Base-by-base conservation (phyloP, 2,329 filamentous ascomycete genomes). In the Chrysoporthe deuterocubensis region DNA sequence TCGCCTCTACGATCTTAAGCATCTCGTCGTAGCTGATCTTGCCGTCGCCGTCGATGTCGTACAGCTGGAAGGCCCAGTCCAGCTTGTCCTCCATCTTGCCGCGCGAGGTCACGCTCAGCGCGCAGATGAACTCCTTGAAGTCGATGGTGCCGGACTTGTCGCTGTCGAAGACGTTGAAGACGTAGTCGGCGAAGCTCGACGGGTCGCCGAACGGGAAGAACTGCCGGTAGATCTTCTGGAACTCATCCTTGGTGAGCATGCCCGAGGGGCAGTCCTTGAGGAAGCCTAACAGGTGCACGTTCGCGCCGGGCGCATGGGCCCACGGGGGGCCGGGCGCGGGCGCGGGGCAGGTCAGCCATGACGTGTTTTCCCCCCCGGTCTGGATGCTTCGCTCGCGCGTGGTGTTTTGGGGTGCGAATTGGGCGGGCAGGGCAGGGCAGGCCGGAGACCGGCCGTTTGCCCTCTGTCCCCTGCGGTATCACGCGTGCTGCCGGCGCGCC, bases 11-110 rank as follows among this genome's bases (percentile, higher is more conserved):
- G 78, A 99, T 99, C 74, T 94, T 91, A 73, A 99, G 85, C 96
- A 99, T 99, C 84, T 99, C 96, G 66, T 98, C 93, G 80, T 98
- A 99, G 79, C 92, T 97, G 77, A 99, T 99, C 85, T 97, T 97
- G 77, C 96, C 96, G 79, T 99, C 96, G 67, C 96, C 95, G 77
- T 99, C 96, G 76, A 99, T 98, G 81, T 99, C 96, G 81, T 99
- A 99, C 73, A 99, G 86, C 83, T 99, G 95, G 83, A 99, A 99
- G 18, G 96, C 96, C 96, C 96, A 99, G 80, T 98, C 95, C 67
- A 99, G 87, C 82, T 99, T 99, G 82, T 99, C 96, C 82, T 99
- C 96, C 93, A 98, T 97, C 85, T 96, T 96, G 77, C 96, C 96
- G 74, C 96, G 89, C 81, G 93, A 97, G 62, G 96, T 99, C 76